These are phyloP conservation scores for Hansfordia pulvinata DNA, from an alignment of 2,329 filamentous ascomycete species.

Conservation along the genomic window DNA sequence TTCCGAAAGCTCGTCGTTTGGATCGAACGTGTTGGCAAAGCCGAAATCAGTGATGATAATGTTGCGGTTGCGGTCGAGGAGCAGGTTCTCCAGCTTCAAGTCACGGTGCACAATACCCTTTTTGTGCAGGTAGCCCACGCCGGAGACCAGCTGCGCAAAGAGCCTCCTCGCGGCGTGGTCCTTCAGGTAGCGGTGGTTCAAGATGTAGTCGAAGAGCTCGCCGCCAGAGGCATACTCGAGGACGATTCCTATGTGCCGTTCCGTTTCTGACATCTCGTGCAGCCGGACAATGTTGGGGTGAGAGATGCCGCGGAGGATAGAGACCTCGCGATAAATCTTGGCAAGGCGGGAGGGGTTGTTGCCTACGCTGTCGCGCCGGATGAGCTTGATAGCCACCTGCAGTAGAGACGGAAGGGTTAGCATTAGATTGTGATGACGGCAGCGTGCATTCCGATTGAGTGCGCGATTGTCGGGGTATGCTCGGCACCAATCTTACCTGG, in stretches of 20 bases:
- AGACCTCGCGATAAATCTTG: slow-evolving; percentile 96
- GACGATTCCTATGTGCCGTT: slow-evolving; percentile 94
- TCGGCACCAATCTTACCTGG: slow-evolving; percentile 35
- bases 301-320: slow-evolving; percentile 73
- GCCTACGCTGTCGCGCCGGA: slow-evolving; percentile 80
- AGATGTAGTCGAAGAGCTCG: slow-evolving; percentile 95
- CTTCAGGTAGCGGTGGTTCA: slow-evolving; percentile 93
- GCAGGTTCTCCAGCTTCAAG: slow-evolving; percentile 87
- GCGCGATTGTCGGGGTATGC: slow-evolving; percentile 2
- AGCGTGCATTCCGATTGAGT: too few relatives aligned
- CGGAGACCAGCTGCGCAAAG: slow-evolving; percentile 91
- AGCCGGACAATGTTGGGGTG: slow-evolving; percentile 95
- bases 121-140: slow-evolving; percentile 94
- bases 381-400: slow-evolving; percentile 88
- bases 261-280: slow-evolving; percentile 97
- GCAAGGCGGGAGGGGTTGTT: slow-evolving; percentile 78
- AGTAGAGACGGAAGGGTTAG: slow-evolving; percentile 5
- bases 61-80: slow-evolving; percentile 91
- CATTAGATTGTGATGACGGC: too few relatives aligned
- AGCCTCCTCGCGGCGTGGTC: slow-evolving; percentile 80
- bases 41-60: slow-evolving; percentile 99
- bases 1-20: slow-evolving; percentile 73
- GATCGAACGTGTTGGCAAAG: slow-evolving; percentile 95
- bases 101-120: slow-evolving; percentile 98
- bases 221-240: slow-evolving; percentile 96